phyloP scores from a whole-genome alignment of 805 yeast genomes.

The Candida ortonii region DNA sequence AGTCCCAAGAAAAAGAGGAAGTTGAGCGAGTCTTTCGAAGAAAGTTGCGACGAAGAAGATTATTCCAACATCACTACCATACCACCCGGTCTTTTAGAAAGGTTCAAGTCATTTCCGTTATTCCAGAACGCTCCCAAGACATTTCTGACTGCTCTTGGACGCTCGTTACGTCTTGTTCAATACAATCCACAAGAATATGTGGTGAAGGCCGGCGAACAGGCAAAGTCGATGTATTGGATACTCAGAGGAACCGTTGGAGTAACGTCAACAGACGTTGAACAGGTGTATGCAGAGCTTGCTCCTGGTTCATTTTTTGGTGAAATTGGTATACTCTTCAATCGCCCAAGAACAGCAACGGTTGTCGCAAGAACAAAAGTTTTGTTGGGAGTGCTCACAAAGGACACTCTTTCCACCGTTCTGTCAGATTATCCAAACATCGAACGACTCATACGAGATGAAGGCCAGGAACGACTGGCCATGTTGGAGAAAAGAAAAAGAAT shows the following conservation, averaged over 20 bases:
- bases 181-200: constrained; percentile 68
- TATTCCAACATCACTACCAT: constrained; percentile 26
- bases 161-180: constrained; percentile 55
- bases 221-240: constrained; percentile 78
- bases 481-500: constrained; percentile 57
- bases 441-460: constrained; percentile 70
- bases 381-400: constrained; percentile 66
- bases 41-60: constrained; percentile 25
- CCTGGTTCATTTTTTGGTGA: constrained; percentile 78
- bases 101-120: constrained; percentile 57
- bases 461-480: constrained; percentile 72
- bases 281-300: constrained; percentile 64
- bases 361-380: constrained; percentile 66
- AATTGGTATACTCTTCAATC: constrained; percentile 69
- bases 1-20: too few species aligned
- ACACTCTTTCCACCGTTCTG: constrained; percentile 55
- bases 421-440: constrained; percentile 65
- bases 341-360: constrained; percentile 79
- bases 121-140: constrained; percentile 65
- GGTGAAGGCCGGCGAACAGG: constrained; percentile 68
- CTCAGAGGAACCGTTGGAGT: constrained; percentile 74
- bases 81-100: constrained; percentile 55
- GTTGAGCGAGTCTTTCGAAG: too few species aligned
- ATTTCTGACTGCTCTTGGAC: constrained; percentile 58
- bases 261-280: constrained; percentile 74